These are phyloP conservation scores for Pelargonium australe DNA, from an alignment of 441 rosid species.

Conservation along the genomic window DNA sequence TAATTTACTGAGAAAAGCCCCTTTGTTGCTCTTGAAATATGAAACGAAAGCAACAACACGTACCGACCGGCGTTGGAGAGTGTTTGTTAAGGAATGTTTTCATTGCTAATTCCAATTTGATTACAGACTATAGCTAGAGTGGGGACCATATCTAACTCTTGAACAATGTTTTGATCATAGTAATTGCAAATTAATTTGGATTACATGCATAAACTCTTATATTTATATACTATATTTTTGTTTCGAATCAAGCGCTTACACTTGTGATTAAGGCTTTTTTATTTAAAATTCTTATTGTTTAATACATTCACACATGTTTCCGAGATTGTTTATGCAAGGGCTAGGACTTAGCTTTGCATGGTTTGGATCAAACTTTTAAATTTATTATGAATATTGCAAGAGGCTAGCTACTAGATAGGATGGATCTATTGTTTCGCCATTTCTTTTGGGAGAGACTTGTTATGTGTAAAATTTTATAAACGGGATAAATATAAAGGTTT, in stretches of 20 bases:
- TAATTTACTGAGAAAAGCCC: constrained; percentile 12
- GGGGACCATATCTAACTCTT: constrained; percentile 42
- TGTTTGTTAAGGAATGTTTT: constrained; percentile 42
- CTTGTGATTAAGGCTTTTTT: neutral
- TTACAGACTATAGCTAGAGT: constrained; percentile 8
- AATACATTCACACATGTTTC: too few species aligned
- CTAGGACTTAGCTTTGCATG: too few species aligned
- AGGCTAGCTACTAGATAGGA: too few species aligned
- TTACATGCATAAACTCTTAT: neutral
- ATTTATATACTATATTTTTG: constrained; percentile 1
- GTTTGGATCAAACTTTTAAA: too few species aligned
- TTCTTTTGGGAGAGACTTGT: too few species aligned
- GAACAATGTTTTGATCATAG: constrained; percentile 26
- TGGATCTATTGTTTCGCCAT: too few species aligned
- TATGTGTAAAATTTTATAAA: too few species aligned
- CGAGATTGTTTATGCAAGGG: too few species aligned
- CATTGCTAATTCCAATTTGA: constrained; percentile 17
- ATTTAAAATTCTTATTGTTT: too few species aligned
- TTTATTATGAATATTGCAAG: too few species aligned
- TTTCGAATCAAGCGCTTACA: constrained; percentile 20
- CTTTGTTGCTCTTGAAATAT: constrained; percentile 24
- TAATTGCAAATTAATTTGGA: neutral
- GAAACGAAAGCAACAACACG: constrained; percentile 28
- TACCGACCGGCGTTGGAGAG: constrained; percentile 31
- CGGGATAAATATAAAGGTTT: too few species aligned